Evolutionary conservation across 1,284 basidiomycete genomes (phyloP), one percentile per base, ranked within the genome.

Genomic region (Trichosporon asahii): DNA sequence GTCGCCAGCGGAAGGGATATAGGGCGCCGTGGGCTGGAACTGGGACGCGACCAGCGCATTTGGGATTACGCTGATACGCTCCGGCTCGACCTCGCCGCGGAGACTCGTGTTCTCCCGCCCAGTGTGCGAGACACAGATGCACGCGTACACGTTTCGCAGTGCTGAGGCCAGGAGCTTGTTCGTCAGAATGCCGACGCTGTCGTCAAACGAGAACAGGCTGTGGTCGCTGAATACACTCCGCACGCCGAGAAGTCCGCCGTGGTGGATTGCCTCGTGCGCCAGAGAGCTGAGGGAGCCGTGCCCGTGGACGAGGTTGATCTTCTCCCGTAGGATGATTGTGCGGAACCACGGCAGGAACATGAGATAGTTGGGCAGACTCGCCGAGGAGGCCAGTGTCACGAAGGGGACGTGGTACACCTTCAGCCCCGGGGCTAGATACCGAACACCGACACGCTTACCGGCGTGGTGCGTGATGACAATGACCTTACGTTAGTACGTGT

Each of bases 381-480:
- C 97, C 3, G 90, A 90, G 1, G 93, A 93, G 0, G 92, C 91
- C 70, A 98, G 91, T 1, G 94, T 90, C 25, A 88, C 86, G 76
- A 95, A 91, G 0, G 97, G 97, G 53, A 99, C 87, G 82, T 99
- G 89, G 84, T 98, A 99, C 21, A 98, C 92, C 84, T 98, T 98
- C 74, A 99, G 85, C 0, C 89, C 85, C 0, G 72, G 74, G 2
- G 76, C 68, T 1, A 99, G 86, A 89, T 94, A 94, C 23, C 95
- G 91, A 27, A 98, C 85, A 9, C 96, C 96, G 37, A 91, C 89
- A 27, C 95, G 90, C 75, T 92, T 88, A 11, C 89, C 87, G 78
- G 96, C 93, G 70, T 92, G 90, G 78, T 99, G 97, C 0, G 96
- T 98, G 72, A 99, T 92, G 33, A 97, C 90, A 73, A 98, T 91